Base-by-base conservation (phyloP, 2,329 filamentous ascomycete genomes). In the Elsinoe perseae region DNA sequence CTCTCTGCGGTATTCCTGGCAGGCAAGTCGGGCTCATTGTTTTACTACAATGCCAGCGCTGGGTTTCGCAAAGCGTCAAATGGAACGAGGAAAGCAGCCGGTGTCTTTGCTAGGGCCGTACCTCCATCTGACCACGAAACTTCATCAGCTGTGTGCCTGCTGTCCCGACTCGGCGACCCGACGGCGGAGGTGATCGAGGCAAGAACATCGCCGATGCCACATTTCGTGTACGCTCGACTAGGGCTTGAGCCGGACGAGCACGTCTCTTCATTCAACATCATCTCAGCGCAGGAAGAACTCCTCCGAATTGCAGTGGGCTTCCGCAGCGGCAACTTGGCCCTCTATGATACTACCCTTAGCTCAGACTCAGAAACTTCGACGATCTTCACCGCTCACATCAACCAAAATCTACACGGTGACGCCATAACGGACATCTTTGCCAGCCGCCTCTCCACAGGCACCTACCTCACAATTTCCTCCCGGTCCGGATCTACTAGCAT, bases 251-350 rank as follows among this genome's bases (percentile, higher is more conserved):
- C 71, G 2, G 72, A 70, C 3, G 80, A 82, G 54, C 65, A 74
- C 1, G 73, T 82, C 12, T 30, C 53, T 6, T 30, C 53, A 1
- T 56, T 56, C 34, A 25, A 40, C 42, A 27, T 44, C 21, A 12
- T 56, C 20, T 16, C 18, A 20, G 14, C n/a, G 9, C 3, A 2
- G 4, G 14, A 44, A 2, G 28, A 54, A 12, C 7, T 18, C n/a
- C 28, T 14, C 7, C 50, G 60, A 23, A 44, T 62, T 5, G 54
- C 79, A 1, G 58, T 85, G 7, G 83, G 83, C 1, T 81, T 80
- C 34, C 75, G 81, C 59, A 71, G 70, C 53, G 83, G 83, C 2
- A 71, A 72, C 1, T 64, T 85, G 50, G 76, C 75, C 3, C 53
- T 80, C 1, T 69, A 62, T 42, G 18, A 50, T 1, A 5, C 59